phyloP scores from a whole-genome alignment of 176 grass and related monocot genomes.

The Oryza glaberrima region DNA sequence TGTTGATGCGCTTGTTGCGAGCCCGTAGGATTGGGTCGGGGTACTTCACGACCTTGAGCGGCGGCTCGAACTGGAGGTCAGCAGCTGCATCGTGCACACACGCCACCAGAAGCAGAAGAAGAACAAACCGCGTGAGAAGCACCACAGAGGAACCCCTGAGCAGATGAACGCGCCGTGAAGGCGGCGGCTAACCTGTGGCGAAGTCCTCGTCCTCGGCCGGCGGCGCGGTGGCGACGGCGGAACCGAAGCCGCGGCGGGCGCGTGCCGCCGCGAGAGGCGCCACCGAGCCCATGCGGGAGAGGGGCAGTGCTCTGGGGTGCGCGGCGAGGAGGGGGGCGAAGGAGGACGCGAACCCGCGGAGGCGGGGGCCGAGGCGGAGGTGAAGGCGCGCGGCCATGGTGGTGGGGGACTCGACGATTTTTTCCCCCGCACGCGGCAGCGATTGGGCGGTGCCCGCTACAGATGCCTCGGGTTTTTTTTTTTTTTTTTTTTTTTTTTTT shows the following conservation, averaged over 20 bases:
- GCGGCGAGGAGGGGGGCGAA: slow-evolving; percentile 29
- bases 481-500: no score
- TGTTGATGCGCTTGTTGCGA: slow-evolving; percentile 83
- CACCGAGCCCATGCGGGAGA: slow-evolving; percentile 29
- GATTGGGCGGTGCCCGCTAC: background rate
- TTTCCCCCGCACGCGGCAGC: background rate
- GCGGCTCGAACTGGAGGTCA: slow-evolving; percentile 77
- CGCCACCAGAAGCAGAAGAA: background rate
- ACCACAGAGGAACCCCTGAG: background rate
- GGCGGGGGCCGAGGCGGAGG: slow-evolving; percentile 30
- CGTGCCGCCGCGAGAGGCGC: slow-evolving; percentile 37
- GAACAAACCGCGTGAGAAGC: background rate
- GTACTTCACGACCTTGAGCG: slow-evolving; percentile 86
- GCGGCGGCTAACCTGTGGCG: slow-evolving; percentile 57
- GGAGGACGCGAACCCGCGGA: slow-evolving; percentile 31
- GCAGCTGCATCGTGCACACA: slow-evolving; percentile 51
- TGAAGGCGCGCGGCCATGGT: slow-evolving; percentile 24
- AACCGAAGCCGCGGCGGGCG: slow-evolving; percentile 47
- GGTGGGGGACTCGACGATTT: background rate
- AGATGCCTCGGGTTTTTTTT: no score
- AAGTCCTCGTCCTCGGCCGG: slow-evolving; percentile 54
- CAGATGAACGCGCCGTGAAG: background rate
- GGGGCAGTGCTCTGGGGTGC: background rate
- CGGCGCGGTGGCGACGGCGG: slow-evolving; percentile 20
- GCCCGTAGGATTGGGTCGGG: slow-evolving; percentile 77